Conservation (phyloP, 1,284 basidiomycete species). For the Ganoderma meredithae region DNA sequence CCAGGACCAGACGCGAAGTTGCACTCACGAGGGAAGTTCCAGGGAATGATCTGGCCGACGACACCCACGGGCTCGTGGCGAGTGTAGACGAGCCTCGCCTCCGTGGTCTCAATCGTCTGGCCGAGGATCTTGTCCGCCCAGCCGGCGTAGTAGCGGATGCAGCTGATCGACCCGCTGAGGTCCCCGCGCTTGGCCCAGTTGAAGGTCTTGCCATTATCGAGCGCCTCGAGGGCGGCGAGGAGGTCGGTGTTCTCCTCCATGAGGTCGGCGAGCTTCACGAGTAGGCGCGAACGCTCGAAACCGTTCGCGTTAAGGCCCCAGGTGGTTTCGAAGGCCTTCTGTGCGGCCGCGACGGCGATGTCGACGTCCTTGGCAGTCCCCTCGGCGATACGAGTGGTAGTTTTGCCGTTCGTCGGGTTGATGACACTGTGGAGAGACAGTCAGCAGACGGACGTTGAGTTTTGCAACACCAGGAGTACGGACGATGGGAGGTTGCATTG, state of each 20-base stretch:
- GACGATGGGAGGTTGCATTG: too few relatives aligned
- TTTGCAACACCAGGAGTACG: too few relatives aligned
- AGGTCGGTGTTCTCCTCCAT: slow-evolving; percentile 79
- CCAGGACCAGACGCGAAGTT: neutral
- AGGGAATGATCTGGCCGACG: slow-evolving; percentile 86
- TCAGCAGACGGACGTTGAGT: neutral
- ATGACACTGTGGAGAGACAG: slow-evolving; percentile 59
- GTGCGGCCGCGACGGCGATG: slow-evolving; percentile 78
- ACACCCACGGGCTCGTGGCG: slow-evolving; percentile 96
- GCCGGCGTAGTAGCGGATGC: slow-evolving; percentile 78
- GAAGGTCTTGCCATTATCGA: slow-evolving; percentile 82
- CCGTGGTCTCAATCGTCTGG: slow-evolving; percentile 79
- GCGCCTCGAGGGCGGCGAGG: slow-evolving; percentile 80
- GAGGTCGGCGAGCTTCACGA: slow-evolving; percentile 76
- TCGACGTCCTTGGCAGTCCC: slow-evolving; percentile 79
- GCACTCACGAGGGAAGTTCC: slow-evolving; percentile 74
- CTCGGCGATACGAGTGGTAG: slow-evolving; percentile 73
- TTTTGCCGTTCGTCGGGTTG: slow-evolving; percentile 84
- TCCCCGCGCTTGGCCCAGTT: slow-evolving; percentile 77
- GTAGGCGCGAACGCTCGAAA: slow-evolving; percentile 64
- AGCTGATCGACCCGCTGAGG: slow-evolving; percentile 68
- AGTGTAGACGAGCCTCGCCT: slow-evolving; percentile 80
- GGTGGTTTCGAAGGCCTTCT: slow-evolving; percentile 74
- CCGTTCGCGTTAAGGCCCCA: slow-evolving; percentile 81
- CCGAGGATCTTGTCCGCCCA: slow-evolving; percentile 92